phyloP scores from a whole-genome alignment of 2,329 filamentous ascomycete species.

The Cladophialophora yegresii region DNA sequence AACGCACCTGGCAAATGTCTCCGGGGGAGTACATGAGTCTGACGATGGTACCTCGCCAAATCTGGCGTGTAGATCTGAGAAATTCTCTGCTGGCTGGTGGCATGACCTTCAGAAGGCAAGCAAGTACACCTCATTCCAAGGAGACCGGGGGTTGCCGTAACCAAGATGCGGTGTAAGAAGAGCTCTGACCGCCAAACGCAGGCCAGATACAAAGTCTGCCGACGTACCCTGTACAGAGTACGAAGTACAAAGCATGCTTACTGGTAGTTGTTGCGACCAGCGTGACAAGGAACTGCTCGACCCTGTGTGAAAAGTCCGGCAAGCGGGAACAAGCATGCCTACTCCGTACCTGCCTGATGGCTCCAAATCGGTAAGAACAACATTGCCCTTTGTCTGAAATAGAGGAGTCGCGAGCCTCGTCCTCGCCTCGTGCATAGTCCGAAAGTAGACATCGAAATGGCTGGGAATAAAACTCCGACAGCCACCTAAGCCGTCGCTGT shows the following conservation, averaged over 20 bases:
- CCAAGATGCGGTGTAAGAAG: constrained; percentile 7
- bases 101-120: not conserved
- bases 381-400: not conserved
- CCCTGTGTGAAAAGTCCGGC: not conserved
- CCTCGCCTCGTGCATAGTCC: not conserved
- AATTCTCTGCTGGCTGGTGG: not conserved
- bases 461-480: constrained; percentile 14
- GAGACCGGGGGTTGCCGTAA: not conserved
- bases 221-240: too few species aligned
- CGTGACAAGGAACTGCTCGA: not conserved
- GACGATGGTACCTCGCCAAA: not conserved
- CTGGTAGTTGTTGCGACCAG: not conserved
- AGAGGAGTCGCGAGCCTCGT: not conserved
- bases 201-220: not conserved
- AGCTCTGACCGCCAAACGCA: constrained; percentile 3
- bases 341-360: not conserved
- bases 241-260: not conserved
- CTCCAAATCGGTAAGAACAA: not conserved
- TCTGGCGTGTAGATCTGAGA: not conserved
- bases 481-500: constrained; percentile 4
- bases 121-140: not conserved
- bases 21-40: not conserved
- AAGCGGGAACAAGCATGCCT: not conserved
- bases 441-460: not conserved
- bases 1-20: not conserved